Percentiles rank a stretch among this genome's conserved stretches.
These are phyloP conservation scores for Trametes pubescens DNA, from an alignment of 1,284 basidiomycete genomes.

Conservation along the genomic window DNA sequence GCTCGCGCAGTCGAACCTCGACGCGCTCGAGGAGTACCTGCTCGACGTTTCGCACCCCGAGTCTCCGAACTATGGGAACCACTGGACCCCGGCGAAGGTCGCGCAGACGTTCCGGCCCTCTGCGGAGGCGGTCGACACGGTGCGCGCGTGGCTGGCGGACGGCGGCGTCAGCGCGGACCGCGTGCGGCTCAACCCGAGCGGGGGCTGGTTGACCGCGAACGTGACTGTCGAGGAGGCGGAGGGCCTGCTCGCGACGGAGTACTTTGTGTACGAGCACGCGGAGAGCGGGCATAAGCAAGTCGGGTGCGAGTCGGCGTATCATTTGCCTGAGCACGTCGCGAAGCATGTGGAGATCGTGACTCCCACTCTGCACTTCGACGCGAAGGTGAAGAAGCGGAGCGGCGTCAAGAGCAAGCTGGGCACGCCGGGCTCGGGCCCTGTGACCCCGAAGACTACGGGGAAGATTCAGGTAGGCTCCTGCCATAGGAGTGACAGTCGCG, in stretches of 20 bases:
- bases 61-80: conserved; percentile 51
- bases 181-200: conserved; percentile 44
- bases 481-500: not conserved
- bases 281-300: conserved; percentile 46
- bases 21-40: conserved; percentile 51
- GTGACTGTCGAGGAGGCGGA: conserved; percentile 55
- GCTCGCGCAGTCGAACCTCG: conserved; percentile 53
- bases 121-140: conserved; percentile 50
- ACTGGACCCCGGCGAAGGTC: conserved; percentile 50
- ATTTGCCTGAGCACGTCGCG: conserved; percentile 52
- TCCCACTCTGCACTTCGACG: conserved; percentile 57
- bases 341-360: conserved; percentile 57
- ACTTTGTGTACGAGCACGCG: conserved; percentile 53
- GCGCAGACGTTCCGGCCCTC: conserved; percentile 53
- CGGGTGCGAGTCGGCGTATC: conserved; percentile 52
- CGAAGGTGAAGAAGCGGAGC: conserved; percentile 35
- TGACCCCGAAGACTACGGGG: conserved; percentile 33
- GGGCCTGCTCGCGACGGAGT: conserved; percentile 53
- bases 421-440: conserved; percentile 42
- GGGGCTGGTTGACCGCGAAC: conserved; percentile 55
- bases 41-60: conserved; percentile 55
- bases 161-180: conserved; percentile 46
- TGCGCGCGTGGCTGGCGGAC: conserved; percentile 51
- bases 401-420: conserved; percentile 33
- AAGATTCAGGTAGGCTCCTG: conserved; percentile 20